Evolutionary conservation across 2,329 filamentous ascomycete species (phyloP), one percentile per base, ranked within the genome.

Genomic region (Fusarium sp.): DNA sequence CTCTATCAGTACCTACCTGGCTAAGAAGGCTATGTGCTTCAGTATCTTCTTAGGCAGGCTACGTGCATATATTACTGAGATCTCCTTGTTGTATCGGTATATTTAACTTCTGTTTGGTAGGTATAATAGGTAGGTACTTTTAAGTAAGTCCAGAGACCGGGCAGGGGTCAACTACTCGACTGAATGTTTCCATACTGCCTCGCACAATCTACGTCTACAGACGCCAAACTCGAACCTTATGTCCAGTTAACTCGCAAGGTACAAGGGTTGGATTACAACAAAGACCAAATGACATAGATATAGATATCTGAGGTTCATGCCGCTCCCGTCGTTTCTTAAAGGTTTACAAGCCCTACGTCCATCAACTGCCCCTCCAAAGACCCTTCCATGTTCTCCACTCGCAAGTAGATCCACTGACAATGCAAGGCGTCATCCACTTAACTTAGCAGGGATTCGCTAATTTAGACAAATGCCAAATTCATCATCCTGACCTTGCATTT

Each of bases 381-480:
- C 61, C 53, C 52, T 46, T 51, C 48, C 37, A 52, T 43, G 42
- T 42, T 55, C 28, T 43, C 66, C 63, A 70, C 61, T 51, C 54
- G 31, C 48, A 25, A 8, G 31, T 16, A 37, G 60, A 55, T 50
- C 71, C 69, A 62, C 61, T 25, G 50, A 53, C 25, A 62, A 61
- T 61, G 54, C 65, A 57, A 53, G 28, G 64, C 58, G 62, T 72
- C 70, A 70, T 74, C 57, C 70, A 63, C 65, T 57, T 60, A 42
- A 51, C 21, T 56, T 49, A 28, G 30, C 64, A 64, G 50, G 61
- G 65, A 60, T 43, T 57, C 57, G 65, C 55, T 67, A 70, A 69
- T 54, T 55, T 49, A 54, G 65, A 60, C 63, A 51, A 70, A 57
- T 61, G 65, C 62, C 58, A 68, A 73, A 74, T 63, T 62, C 65